phyloP scores from a whole-genome alignment of 495 filamentous ascomycete genomes.

The Haplographium delicatum region DNA sequence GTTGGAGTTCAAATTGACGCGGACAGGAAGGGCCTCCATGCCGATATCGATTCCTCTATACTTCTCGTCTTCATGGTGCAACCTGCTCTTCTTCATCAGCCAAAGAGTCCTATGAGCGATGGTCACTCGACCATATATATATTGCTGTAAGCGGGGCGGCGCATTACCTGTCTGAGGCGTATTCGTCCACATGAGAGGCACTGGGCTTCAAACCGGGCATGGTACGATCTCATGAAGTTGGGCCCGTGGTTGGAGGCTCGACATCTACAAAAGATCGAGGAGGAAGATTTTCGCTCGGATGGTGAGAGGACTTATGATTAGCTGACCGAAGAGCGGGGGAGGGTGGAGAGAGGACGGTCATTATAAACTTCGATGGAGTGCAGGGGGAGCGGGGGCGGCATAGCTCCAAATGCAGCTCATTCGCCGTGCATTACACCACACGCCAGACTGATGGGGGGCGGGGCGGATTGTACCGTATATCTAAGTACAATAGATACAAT shows the following conservation, averaged over 20 bases:
- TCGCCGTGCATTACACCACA: too few species aligned
- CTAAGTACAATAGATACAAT: too few species aligned
- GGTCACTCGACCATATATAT: too few species aligned
- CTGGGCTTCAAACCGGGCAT: not conserved
- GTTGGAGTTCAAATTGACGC: constrained; percentile 48
- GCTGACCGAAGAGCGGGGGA: not conserved
- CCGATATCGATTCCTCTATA: constrained; percentile 5
- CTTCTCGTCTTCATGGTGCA: constrained; percentile 17
- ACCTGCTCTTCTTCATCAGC: too few species aligned
- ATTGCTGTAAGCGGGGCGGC: not conserved
- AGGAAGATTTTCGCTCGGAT: too few species aligned
- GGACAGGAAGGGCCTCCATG: constrained; percentile 23
- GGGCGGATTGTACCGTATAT: too few species aligned
- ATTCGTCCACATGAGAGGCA: constrained; percentile 2
- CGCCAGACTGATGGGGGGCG: too few species aligned
- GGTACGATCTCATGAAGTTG: not conserved
- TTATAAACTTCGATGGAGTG: not conserved
- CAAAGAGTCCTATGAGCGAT: too few species aligned
- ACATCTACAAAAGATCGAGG: too few species aligned
- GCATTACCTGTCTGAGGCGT: constrained; percentile 2
- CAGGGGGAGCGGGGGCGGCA: not conserved
- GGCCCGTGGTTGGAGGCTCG: too few species aligned
- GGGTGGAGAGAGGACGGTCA: not conserved
- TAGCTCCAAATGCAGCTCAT: too few species aligned
- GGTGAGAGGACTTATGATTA: too few species aligned